Base-by-base conservation (phyloP, 2,329 filamentous ascomycete genomes). In the Tolypocladium paradoxum region DNA sequence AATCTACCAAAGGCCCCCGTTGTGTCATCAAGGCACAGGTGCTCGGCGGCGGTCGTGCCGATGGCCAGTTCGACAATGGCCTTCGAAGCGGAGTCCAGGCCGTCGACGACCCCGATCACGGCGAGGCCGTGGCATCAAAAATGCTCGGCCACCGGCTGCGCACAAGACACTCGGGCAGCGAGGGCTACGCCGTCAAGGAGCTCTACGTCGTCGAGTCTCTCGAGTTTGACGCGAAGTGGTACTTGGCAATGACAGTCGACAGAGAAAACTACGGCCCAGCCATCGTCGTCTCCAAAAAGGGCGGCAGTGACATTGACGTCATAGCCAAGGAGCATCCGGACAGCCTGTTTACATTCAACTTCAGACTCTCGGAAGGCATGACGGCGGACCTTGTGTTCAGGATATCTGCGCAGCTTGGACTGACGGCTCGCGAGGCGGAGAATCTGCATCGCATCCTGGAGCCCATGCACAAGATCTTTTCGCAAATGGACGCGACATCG, bases 401-500 rank as follows among this genome's bases (percentile, higher is more conserved):
- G 4, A 60, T 63, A 18, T 51, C 53, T 1, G 22, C 29, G 8
- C 48, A 36, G 4, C 45, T 66, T 2, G 9, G 36, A 0, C 40
- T 55, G 7, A 29, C 48, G 1, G 20, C 20, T 0, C 4, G 40
- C 1, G 53, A 59, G 1, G 20, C 33, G 2, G 18, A 49, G 1
- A 59, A 56, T 8, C 54, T 71, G 4, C n/a, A 53, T 1, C 18
- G 38, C 1, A 56, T 67, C 5, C 55, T 67, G 4, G 48, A 24
- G 1, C 51, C 55, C 1, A 37, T 72, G 7, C 65, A 62, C 50
- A 53, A 38, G 0, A 64, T 79, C 2, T 81, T 81, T 55, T 56
- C 58, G 1, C 64, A 70, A 12, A 71, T 70, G 29, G 76, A 81
- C 50, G 77, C 75, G 0, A 75, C 69, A 6, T 62, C 71, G 0